A percentile compares a stretch with the other conserved stretches of the same genome.
phyloP scores from a whole-genome alignment of 2,329 filamentous ascomycete genomes.

The Ceratocystis huliohia region DNA sequence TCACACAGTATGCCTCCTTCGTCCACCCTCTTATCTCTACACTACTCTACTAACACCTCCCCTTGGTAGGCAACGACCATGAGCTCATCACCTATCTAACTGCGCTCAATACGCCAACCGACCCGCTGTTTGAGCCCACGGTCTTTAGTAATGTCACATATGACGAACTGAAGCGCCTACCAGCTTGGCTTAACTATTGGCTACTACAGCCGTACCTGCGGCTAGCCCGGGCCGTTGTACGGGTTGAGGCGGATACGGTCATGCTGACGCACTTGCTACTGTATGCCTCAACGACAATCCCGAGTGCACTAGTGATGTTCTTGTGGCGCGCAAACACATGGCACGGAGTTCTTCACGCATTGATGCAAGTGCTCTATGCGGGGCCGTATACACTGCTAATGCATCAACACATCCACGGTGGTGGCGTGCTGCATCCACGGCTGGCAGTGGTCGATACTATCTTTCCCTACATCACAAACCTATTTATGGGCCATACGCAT shows the following conservation, averaged over 20 bases:
- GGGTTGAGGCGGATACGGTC: conserved; percentile 58
- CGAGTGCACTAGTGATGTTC: conserved; percentile 57
- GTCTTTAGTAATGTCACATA: conserved; percentile 35
- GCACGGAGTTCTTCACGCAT: conserved; percentile 53
- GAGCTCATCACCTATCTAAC: conserved; percentile 30
- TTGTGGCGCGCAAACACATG: conserved; percentile 35
- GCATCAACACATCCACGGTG: conserved; percentile 73
- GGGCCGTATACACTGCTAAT: conserved; percentile 70
- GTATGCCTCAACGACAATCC: conserved; percentile 57
- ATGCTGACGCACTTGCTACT: conserved; percentile 65
- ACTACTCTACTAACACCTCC: not conserved
- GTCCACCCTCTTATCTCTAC: not conserved
- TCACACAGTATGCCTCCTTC: not conserved
- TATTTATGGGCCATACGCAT: conserved; percentile 72
- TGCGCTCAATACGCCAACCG: conserved; percentile 32
- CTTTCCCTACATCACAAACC: conserved; percentile 64
- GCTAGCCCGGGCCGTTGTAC: conserved; percentile 44
- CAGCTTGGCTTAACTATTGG: conserved; percentile 34
- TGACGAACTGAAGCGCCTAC: conserved; percentile 28
- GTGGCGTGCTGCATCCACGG: conserved; percentile 49
- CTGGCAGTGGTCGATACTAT: conserved; percentile 45
- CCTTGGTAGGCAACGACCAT: conserved; percentile 24
- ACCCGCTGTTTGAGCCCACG: conserved; percentile 34
- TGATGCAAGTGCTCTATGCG: conserved; percentile 55
- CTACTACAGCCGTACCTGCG: conserved; percentile 48